Evolutionary conservation across 2,329 filamentous ascomycete genomes (phyloP).

Genomic region (Epichloe sylvatica): DNA sequence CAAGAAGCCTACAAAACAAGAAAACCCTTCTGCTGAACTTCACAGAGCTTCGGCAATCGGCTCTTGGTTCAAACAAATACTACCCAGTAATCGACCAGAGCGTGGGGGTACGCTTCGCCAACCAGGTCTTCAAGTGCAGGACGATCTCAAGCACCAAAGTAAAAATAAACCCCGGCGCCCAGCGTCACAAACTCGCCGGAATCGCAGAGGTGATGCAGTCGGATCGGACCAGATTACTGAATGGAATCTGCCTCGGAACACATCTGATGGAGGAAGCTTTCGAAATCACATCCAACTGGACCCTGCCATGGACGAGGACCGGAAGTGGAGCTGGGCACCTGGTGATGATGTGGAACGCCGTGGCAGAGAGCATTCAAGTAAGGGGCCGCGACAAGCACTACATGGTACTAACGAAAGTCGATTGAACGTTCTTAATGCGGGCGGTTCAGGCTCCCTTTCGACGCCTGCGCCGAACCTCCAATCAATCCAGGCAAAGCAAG

Average conservation of each 20-base stretch:
- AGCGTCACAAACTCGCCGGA: constrained; percentile 6
- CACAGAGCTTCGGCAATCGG: constrained; percentile 17
- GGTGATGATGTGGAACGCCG: constrained; percentile 4
- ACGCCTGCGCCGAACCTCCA: neutral
- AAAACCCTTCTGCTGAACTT: neutral
- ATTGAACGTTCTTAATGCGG: neutral
- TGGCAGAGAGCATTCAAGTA: neutral
- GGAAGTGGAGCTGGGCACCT: constrained; percentile 11
- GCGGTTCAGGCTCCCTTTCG: neutral
- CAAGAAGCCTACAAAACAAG: neutral
- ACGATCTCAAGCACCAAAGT: constrained; percentile 5
- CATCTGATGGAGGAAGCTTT: constrained; percentile 6
- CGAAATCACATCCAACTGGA: neutral
- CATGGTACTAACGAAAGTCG: neutral
- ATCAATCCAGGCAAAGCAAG: constrained; percentile 16
- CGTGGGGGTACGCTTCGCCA: constrained; percentile 33
- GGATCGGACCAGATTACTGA: constrained; percentile 19
- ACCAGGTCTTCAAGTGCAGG: constrained; percentile 16
- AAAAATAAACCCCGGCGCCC: constrained; percentile 3
- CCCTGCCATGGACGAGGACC: neutral
- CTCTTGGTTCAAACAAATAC: constrained; percentile 29
- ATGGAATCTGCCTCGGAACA: constrained; percentile 23
- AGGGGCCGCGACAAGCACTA: neutral
- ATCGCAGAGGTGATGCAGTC: constrained; percentile 9
- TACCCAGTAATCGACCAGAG: constrained; percentile 36